Conservation (phyloP, 495 filamentous ascomycete genomes). For the Penicillium parvum region DNA sequence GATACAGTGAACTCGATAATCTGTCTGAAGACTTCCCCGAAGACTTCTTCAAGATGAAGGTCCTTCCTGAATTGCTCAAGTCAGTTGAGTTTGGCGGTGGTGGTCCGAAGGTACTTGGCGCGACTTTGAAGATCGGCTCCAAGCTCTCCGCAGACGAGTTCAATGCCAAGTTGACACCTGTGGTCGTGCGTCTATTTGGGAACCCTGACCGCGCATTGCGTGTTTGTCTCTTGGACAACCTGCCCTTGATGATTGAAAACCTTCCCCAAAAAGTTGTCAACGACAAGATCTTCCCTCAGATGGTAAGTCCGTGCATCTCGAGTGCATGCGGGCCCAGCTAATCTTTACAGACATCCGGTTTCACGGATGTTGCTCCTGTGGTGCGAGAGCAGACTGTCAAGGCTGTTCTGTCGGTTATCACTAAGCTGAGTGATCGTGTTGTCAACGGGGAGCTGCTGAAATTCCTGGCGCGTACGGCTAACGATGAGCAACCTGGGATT, state of each 20-base stretch:
- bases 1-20: slow-evolving; percentile 71
- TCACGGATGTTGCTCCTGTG: slow-evolving; percentile 83
- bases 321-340: background rate
- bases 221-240: slow-evolving; percentile 84
- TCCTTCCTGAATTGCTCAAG: slow-evolving; percentile 92
- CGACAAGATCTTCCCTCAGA: slow-evolving; percentile 93
- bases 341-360: slow-evolving; percentile 73
- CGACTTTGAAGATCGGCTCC: slow-evolving; percentile 82
- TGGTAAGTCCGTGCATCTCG: slow-evolving; percentile 47
- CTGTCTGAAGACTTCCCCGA: slow-evolving; percentile 92
- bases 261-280: slow-evolving; percentile 87
- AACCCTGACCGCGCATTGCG: slow-evolving; percentile 90
- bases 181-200: slow-evolving; percentile 80
- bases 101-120: slow-evolving; percentile 81
- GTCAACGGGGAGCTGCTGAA: slow-evolving; percentile 90
- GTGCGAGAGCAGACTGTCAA: slow-evolving; percentile 96
- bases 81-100: slow-evolving; percentile 96
- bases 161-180: slow-evolving; percentile 75
- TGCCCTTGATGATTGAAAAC: slow-evolving; percentile 88
- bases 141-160: slow-evolving; percentile 90
- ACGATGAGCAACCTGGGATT: slow-evolving; percentile 96
- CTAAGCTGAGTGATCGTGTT: slow-evolving; percentile 84
- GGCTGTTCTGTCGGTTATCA: slow-evolving; percentile 76
- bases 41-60: slow-evolving; percentile 95
- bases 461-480: slow-evolving; percentile 91